These are phyloP conservation scores for Xylariaceae sp. DNA, from an alignment of 2,329 filamentous ascomycete genomes.

Conservation along the genomic window DNA sequence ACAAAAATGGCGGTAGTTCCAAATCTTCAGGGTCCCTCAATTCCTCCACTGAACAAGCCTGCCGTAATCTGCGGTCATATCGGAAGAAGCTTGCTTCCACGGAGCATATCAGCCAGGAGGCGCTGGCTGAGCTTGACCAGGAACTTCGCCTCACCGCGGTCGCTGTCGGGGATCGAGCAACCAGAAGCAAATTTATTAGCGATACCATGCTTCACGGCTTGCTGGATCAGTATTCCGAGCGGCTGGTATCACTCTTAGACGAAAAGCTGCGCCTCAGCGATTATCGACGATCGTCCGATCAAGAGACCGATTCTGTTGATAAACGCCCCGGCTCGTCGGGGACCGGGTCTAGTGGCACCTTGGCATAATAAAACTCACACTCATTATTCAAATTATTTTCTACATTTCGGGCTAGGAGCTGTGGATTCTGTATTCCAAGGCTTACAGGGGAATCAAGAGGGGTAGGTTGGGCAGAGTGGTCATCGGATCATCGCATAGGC, in stretches of 20 bases:
- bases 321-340: slow-evolving; percentile 20
- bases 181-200: slow-evolving; percentile 48
- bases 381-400: slow-evolving; percentile 21
- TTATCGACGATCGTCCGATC: slow-evolving; percentile 13
- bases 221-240: slow-evolving; percentile 69
- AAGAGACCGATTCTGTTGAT: slow-evolving; percentile 14
- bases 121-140: slow-evolving; percentile 57
- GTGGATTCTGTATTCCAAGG: slow-evolving; percentile 9
- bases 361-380: slow-evolving; percentile 17
- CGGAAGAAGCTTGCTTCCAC: slow-evolving; percentile 56
- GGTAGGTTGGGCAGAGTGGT: slow-evolving; percentile 1
- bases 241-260: slow-evolving; percentile 64
- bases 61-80: slow-evolving; percentile 56
- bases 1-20: slow-evolving; percentile 45
- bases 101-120: slow-evolving; percentile 51
- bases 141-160: slow-evolving; percentile 59
- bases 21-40: slow-evolving; percentile 52
- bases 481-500: not conserved
- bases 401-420: slow-evolving; percentile 14
- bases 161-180: slow-evolving; percentile 53
- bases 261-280: slow-evolving; percentile 55
- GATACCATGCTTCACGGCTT: slow-evolving; percentile 57
- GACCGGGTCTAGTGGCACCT: slow-evolving; percentile 20
- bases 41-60: slow-evolving; percentile 59
- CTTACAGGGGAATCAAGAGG: not conserved